These are phyloP conservation scores for Cercospora beticola DNA, from an alignment of 2,329 filamentous ascomycete species.

Conservation along the genomic window DNA sequence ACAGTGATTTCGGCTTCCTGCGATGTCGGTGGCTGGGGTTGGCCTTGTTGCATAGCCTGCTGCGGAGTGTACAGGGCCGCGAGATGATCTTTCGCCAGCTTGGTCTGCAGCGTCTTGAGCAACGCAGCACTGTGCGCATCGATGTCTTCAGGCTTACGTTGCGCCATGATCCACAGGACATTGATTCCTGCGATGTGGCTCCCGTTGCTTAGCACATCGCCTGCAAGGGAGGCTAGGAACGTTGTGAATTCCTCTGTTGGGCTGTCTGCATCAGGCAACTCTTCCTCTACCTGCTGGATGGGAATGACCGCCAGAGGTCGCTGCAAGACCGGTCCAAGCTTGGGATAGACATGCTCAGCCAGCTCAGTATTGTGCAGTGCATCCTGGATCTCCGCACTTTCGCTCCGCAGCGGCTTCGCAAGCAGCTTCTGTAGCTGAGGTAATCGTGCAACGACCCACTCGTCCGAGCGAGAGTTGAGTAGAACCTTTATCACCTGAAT, in stretches of 20 bases:
- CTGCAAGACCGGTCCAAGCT: slow-evolving; percentile 71
- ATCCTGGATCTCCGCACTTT: slow-evolving; percentile 90
- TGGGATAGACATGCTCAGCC: slow-evolving; percentile 61
- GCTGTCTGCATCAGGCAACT: slow-evolving; percentile 65
- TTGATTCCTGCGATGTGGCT: slow-evolving; percentile 89
- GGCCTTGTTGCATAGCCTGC: slow-evolving; percentile 48
- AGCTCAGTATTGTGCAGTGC: slow-evolving; percentile 76
- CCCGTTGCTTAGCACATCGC: slow-evolving; percentile 71
- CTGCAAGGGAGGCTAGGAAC: slow-evolving; percentile 80
- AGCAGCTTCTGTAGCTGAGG: slow-evolving; percentile 79
- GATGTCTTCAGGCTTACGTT: slow-evolving; percentile 80
- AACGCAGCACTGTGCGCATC: slow-evolving; percentile 83
- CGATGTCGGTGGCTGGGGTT: slow-evolving; percentile 57
- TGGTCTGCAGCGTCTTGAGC: slow-evolving; percentile 90
- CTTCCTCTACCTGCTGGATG: slow-evolving; percentile 71
- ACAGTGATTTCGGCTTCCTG: slow-evolving; percentile 88
- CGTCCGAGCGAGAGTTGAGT: slow-evolving; percentile 80
- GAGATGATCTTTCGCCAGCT: slow-evolving; percentile 91
- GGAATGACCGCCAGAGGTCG: slow-evolving; percentile 87
- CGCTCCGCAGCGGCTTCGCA: slow-evolving; percentile 83
- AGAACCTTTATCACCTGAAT: slow-evolving; percentile 89
- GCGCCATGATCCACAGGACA: slow-evolving; percentile 85
- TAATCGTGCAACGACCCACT: slow-evolving; percentile 84
- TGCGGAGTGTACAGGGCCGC: slow-evolving; percentile 64
- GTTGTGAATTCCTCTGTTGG: slow-evolving; percentile 84